A percentile compares a stretch with the other conserved stretches of the same genome.
Evolutionary conservation across 176 grass and related monocot genomes (phyloP).

Genomic region (Ensete glaucum): DNA sequence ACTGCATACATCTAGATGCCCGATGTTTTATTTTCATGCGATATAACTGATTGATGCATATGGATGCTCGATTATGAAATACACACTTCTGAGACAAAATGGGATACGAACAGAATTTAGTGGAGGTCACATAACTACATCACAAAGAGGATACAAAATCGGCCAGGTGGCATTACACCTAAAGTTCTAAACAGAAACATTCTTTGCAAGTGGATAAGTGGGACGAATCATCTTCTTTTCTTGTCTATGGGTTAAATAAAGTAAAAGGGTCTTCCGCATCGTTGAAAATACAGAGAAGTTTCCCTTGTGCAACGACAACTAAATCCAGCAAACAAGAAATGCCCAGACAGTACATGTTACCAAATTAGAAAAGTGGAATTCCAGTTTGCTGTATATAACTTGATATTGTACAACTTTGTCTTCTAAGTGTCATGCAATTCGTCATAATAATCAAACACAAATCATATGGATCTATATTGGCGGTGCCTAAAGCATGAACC

Average conservation of each 20-base stretch:
- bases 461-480: background rate
- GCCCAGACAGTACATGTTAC: background rate
- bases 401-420: background rate
- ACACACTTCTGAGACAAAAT: background rate
- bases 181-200: background rate
- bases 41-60: background rate
- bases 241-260: conserved; percentile 1
- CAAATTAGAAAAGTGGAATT: background rate
- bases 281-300: background rate
- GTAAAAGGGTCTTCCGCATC: background rate
- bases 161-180: background rate
- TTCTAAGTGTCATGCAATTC: background rate
- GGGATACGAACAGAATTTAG: background rate
- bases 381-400: background rate
- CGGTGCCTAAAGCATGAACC: background rate
- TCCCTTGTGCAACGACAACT: background rate
- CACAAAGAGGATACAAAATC: background rate
- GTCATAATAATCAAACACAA: background rate
- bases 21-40: background rate
- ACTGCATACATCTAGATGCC: background rate
- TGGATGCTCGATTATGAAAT: background rate
- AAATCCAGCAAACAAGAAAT: background rate
- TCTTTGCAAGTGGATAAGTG: background rate
- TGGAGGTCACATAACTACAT: background rate
- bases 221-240: conserved; percentile 7